Evolutionary conservation across 78 protist species (phyloP).

Genomic region (Dictyostelium discoideum): dicty_2.7 NC_007088.5:7807501-7808000

Average conservation of each 20-base stretch:
- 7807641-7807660: constrained; percentile 93
- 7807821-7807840: constrained; percentile 91
- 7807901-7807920: constrained; percentile 88
- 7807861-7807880: constrained; percentile 95
- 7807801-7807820: constrained; percentile 87
- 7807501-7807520: constrained; percentile 98
- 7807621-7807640: constrained; percentile 87
- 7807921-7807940: constrained; percentile 96
- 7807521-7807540: constrained; percentile 98
- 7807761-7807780: constrained; percentile 95
- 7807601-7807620: constrained; percentile 79
- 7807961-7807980: constrained; percentile 84
- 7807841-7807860: constrained; percentile 89
- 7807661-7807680: constrained; percentile 93
- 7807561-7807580: constrained; percentile 90
- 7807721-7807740: constrained; percentile 84
- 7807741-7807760: constrained; percentile 91
- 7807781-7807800: constrained; percentile 90
- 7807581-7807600: constrained; percentile 95
- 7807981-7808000: constrained; percentile 95
- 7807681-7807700: constrained; percentile 96
- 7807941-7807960: constrained; percentile 94
- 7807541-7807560: constrained; percentile 96
- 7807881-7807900: constrained; percentile 87
- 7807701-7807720: constrained; percentile 85